phyloP scores from a whole-genome alignment of 768 basidiomycete genomes.

The Cyclocybe aegerita region DNA sequence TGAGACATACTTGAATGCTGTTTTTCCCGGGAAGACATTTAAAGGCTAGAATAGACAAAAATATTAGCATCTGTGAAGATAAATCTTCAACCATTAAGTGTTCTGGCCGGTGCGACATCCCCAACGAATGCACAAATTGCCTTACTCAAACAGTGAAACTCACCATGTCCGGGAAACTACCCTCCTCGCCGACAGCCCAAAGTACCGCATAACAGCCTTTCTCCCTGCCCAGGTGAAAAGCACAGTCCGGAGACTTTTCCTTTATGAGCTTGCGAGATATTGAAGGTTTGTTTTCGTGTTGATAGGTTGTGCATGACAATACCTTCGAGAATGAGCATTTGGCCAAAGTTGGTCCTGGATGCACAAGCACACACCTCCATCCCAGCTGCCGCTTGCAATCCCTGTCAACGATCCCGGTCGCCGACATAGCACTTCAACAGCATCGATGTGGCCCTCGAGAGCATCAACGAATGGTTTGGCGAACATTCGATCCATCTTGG shows the following conservation, averaged over 20 bases:
- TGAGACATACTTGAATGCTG: slow-evolving; percentile 79
- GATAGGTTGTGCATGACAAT: slow-evolving; percentile 84
- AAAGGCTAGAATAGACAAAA: slow-evolving; percentile 47
- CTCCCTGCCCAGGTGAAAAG: slow-evolving; percentile 54
- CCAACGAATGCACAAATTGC: too few relatives aligned
- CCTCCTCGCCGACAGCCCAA: slow-evolving; percentile 54
- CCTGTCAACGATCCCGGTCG: slow-evolving; percentile 72
- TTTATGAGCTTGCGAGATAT: slow-evolving; percentile 73
- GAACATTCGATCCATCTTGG: slow-evolving; percentile 96
- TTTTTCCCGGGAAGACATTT: slow-evolving; percentile 80
- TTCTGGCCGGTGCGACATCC: not conserved
- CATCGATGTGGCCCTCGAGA: slow-evolving; percentile 92
- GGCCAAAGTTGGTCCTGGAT: not conserved
- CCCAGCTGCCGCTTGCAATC: slow-evolving; percentile 92
- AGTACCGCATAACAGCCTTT: slow-evolving; percentile 71
- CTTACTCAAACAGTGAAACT: slow-evolving; percentile 6
- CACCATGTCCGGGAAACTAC: slow-evolving; percentile 32
- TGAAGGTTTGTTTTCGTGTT: slow-evolving; percentile 49
- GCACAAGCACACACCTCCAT: slow-evolving; percentile 70
- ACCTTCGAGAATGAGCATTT: slow-evolving; percentile 40
- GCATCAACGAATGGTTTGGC: slow-evolving; percentile 94
- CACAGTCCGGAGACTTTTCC: slow-evolving; percentile 84
- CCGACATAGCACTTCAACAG: slow-evolving; percentile 82
- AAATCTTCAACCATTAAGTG: slow-evolving; percentile 13
- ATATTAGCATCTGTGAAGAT: slow-evolving; percentile 5